Evolutionary conservation across 306 rosid species (phyloP).

Genomic region (Vigna hirtella): DNA sequence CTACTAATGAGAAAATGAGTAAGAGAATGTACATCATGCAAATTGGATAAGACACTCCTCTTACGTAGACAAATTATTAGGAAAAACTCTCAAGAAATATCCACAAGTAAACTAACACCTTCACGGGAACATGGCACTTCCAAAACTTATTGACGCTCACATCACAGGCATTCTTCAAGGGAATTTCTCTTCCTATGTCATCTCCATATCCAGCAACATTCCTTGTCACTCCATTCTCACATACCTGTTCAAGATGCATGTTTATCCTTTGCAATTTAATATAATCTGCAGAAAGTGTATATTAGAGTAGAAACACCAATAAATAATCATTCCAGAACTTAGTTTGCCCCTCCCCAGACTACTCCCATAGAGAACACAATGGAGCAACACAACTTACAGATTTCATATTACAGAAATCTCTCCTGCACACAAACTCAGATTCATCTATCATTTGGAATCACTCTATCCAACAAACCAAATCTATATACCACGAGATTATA

Average conservation of each 20-base stretch:
- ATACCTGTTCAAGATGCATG: not conserved
- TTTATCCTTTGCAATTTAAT: not conserved
- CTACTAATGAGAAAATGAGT: too few relatives aligned
- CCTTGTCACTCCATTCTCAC: not conserved
- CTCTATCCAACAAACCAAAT: not conserved
- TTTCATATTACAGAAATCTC: not conserved
- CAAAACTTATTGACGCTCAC: too few relatives aligned
- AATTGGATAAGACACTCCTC: too few relatives aligned
- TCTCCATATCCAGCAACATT: not conserved
- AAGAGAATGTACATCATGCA: too few relatives aligned
- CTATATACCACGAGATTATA: not conserved
- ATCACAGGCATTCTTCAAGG: too few relatives aligned
- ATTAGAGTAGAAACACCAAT: not conserved
- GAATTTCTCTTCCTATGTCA: too few relatives aligned
- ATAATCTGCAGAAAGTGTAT: not conserved
- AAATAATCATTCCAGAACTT: not conserved
- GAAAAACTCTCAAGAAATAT: too few relatives aligned
- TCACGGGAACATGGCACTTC: too few relatives aligned
- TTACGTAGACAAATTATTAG: too few relatives aligned
- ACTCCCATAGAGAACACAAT: too few relatives aligned
- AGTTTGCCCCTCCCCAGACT: not conserved
- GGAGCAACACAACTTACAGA: not conserved
- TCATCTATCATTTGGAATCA: not conserved
- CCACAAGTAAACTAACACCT: too few relatives aligned
- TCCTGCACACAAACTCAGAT: not conserved